Percentiles rank a stretch among this genome's conserved stretches.
These are phyloP conservation scores for Amyloporia xantha DNA, from an alignment of 768 basidiomycete genomes.

Conservation along the genomic window DNA sequence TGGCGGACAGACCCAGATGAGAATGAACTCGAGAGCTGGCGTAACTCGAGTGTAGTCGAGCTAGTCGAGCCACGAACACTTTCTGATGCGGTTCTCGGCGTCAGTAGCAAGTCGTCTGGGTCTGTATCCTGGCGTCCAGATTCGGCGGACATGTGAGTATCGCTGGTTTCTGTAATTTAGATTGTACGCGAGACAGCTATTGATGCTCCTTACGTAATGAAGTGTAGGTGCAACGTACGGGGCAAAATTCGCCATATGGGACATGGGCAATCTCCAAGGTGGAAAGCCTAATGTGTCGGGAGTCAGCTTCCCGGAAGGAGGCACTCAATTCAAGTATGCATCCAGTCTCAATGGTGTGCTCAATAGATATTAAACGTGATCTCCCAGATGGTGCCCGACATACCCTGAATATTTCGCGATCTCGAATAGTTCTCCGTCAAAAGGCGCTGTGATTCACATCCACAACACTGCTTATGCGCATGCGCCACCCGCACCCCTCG, in stretches of 20 bases:
- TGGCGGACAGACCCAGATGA: slow-evolving; percentile 69
- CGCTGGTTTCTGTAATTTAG: background rate
- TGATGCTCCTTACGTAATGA: background rate
- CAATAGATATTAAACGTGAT: background rate
- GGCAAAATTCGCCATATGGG: slow-evolving; percentile 70
- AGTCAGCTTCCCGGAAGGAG: slow-evolving; percentile 59
- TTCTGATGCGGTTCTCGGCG: slow-evolving; percentile 43
- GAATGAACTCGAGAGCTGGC: slow-evolving; percentile 45
- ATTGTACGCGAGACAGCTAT: background rate
- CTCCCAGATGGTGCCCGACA: slow-evolving; percentile 66
- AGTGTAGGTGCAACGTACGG: slow-evolving; percentile 77
- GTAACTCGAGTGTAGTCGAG: slow-evolving; percentile 60
- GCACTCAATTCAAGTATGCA: slow-evolving; percentile 58
- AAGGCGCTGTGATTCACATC: slow-evolving; percentile 64
- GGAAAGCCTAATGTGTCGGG: slow-evolving; percentile 66
- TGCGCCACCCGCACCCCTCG: slow-evolving; percentile 54
- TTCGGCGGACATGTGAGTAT: slow-evolving; percentile 61
- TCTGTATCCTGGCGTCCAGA: slow-evolving; percentile 68
- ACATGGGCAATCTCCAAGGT: slow-evolving; percentile 62
- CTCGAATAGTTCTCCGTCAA: slow-evolving; percentile 49
- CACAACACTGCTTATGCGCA: slow-evolving; percentile 62
- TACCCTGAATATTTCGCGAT: slow-evolving; percentile 75
- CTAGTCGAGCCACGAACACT: slow-evolving; percentile 65
- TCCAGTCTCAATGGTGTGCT: background rate
- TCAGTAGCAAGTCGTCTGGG: slow-evolving; percentile 41